Percentiles rank a stretch among this genome's conserved stretches.
phyloP scores from a whole-genome alignment of 257 asterid species.

The Przewalskia tangutica region DNA sequence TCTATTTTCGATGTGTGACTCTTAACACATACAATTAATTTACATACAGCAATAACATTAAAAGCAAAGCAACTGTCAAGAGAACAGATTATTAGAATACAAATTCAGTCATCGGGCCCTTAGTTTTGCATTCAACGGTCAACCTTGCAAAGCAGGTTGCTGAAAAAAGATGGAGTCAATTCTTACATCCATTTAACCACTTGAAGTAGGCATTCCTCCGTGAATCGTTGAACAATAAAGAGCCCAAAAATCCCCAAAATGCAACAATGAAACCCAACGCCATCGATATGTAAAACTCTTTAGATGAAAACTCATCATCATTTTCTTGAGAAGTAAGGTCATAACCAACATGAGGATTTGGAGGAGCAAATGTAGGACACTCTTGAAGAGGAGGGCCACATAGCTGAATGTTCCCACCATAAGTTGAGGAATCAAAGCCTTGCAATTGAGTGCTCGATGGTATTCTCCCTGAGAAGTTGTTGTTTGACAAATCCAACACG shows the following conservation, averaged over 20 bases:
- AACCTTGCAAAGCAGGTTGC: neutral
- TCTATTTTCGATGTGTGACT: too few species aligned
- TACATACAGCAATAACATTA: too few species aligned
- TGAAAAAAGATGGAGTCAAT: neutral
- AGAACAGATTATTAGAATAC: neutral
- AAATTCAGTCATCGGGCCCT: neutral
- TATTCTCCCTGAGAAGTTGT: constrained; percentile 22
- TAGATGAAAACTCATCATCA: neutral
- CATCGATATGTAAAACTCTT: constrained; percentile 6
- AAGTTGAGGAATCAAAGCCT: constrained; percentile 17
- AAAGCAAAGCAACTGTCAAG: too few species aligned
- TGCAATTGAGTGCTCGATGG: constrained; percentile 27
- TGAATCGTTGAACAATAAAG: constrained; percentile 10
- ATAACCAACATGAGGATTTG: neutral
- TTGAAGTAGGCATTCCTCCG: constrained; percentile 10
- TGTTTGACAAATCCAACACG: constrained; percentile 22
- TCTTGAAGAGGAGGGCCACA: constrained; percentile 19
- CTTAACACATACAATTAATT: too few species aligned
- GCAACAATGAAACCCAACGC: constrained; percentile 19
- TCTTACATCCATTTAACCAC: neutral
- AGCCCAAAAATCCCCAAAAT: constrained; percentile 22
- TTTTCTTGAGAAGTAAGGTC: neutral
- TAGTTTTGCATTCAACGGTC: neutral
- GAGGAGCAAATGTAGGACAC: constrained; percentile 3
- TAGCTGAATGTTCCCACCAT: constrained; percentile 13